Evolutionary conservation across 2,329 filamentous ascomycete species (phyloP), one percentile per base, ranked within the genome.

Genomic region (Alternaria incomplexa): DNA sequence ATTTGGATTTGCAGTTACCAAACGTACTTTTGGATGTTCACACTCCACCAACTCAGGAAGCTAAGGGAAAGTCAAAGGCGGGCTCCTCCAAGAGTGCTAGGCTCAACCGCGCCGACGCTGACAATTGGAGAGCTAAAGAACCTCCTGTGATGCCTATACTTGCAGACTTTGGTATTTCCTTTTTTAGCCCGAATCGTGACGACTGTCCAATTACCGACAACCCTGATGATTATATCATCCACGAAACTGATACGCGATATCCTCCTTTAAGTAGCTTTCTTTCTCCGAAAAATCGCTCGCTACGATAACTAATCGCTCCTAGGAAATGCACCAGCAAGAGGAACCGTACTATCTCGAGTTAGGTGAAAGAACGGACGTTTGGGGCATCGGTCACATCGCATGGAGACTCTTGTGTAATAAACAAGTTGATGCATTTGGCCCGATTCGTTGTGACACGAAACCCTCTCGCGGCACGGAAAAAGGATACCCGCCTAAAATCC

Each of bases 291-390:
- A 23, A 1, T 47, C 10, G 0, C 8, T 26, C 5, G n/a, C 13
- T n/a, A 47, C 20, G 5, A n/a, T 0, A 11, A 11, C 51, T 36
- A 43, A 53, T 43, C n/a, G 30, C 10, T 32, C 17, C 1, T 53
- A 53, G 51, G 51, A 36, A 53, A 45, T 30, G 52, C 36, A 55
- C n/a, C 52, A 55, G 23, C 40, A 52, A 52, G 12, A 10, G 4
- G 17, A n/a, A 10, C 46, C 30, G 13, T 50, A 51, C 25, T 22
- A 43, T 17, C 25, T 50, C 45, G 25, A 44, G 23, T 32, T 58
- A 3, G 28, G 28, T 8, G 56, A 58, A 25, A 58, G 50, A 28
- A 58, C 56, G 6, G 56, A 58, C 6, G 56, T 58, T 26, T 58
- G 56, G 56, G 45, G 56, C 9, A 44, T 58, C 23, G 56, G 46